Evolutionary conservation across 768 basidiomycete genomes (phyloP).

Genomic region (Russula emetica): DNA sequence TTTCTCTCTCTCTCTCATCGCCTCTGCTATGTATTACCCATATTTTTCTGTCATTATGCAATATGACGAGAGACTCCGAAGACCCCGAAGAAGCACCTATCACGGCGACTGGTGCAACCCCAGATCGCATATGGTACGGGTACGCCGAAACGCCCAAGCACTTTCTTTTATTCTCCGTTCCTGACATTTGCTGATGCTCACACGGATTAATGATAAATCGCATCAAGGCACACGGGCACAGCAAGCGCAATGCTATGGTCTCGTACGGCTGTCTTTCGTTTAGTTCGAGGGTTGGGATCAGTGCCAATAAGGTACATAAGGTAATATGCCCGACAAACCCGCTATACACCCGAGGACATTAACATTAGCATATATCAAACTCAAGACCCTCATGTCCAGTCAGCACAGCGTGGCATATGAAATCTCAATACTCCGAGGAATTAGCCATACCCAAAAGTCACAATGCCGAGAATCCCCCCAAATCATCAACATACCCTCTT

Average conservation of each 20-base stretch:
- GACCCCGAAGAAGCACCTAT: neutral
- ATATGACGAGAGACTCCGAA: slow-evolving; percentile 9
- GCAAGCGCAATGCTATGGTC: neutral
- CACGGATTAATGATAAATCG: neutral
- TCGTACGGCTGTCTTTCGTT: neutral
- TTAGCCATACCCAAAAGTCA: neutral
- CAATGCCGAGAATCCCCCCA: neutral
- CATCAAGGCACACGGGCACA: too few relatives aligned
- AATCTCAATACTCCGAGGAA: neutral
- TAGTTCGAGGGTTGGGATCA: neutral
- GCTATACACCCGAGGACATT: neutral
- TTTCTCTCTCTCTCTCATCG: neutral
- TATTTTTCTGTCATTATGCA: neutral
- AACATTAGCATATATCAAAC: neutral
- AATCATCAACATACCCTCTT: neutral
- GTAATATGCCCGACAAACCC: neutral
- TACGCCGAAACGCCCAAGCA: neutral
- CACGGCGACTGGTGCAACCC: neutral
- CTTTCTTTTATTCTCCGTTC: neutral
- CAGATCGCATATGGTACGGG: neutral
- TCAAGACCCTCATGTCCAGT: neutral
- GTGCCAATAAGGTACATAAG: neutral
- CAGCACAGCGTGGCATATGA: neutral
- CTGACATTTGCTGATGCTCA: neutral
- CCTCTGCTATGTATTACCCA: slow-evolving; percentile 9